A percentile compares a stretch with the other conserved stretches of the same genome.
Conservation (phyloP, 192 early-diverging fungal species). For the Mycoemilia scoparia region DNA sequence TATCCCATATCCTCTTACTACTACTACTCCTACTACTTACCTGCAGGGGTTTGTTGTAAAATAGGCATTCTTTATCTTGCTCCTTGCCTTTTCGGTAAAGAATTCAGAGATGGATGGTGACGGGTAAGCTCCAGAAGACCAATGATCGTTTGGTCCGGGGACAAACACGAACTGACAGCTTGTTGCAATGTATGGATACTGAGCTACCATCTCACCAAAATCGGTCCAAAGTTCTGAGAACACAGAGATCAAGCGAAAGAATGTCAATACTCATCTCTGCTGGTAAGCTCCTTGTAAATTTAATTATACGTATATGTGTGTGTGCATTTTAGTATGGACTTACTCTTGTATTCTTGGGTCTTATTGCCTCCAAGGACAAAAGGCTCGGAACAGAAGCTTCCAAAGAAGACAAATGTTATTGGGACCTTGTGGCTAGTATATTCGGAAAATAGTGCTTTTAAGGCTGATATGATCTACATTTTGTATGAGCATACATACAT, state of each 20-base stretch:
- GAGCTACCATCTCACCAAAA: constrained; percentile 19
- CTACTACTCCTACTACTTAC: too few species aligned
- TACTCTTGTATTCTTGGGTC: constrained; percentile 43
- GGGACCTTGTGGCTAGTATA: constrained; percentile 47
- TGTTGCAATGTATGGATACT: constrained; percentile 17
- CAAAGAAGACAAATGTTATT: constrained; percentile 70
- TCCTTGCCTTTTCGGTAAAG: constrained; percentile 41
- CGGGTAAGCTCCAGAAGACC: constrained; percentile 50
- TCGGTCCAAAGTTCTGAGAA: constrained; percentile 18
- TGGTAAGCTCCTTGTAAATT: background rate
- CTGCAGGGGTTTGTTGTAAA: constrained; percentile 78
- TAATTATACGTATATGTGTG: background rate
- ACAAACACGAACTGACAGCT: constrained; percentile 65
- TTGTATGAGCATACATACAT: too few species aligned
- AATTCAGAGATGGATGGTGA: constrained; percentile 51
- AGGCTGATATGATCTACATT: constrained; percentile 50
- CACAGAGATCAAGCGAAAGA: too few species aligned
- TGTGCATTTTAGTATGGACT: constrained; percentile 29
- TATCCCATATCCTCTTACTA: background rate
- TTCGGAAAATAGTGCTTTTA: constrained; percentile 53
- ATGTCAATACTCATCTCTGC: too few species aligned
- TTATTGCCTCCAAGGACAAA: constrained; percentile 45
- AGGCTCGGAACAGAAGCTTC: constrained; percentile 65
- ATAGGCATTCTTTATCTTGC: constrained; percentile 34
- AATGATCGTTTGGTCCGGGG: constrained; percentile 75